A percentile compares a stretch with the other conserved stretches of the same genome.
phyloP scores from a whole-genome alignment of 805 yeast genomes.

The Pichia heedii region DNA sequence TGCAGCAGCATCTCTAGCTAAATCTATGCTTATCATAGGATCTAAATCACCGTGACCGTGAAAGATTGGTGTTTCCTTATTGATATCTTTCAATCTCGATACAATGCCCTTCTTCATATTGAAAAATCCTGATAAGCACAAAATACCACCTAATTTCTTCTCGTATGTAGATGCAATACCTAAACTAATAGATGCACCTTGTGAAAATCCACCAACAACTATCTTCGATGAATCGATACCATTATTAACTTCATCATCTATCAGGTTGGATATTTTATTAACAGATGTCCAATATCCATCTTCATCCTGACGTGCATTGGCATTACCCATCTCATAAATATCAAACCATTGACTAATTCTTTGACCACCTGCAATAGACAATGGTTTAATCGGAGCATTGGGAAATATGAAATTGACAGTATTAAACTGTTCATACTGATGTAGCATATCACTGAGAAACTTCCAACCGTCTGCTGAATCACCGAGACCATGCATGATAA shows the following conservation, averaged over 20 bases:
- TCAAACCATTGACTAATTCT: conserved; percentile 86
- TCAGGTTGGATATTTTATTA: conserved; percentile 34
- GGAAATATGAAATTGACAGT: conserved; percentile 79
- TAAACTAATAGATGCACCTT: conserved; percentile 78
- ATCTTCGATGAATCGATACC: conserved; percentile 58
- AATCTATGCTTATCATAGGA: conserved; percentile 43
- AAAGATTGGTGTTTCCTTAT: conserved; percentile 65
- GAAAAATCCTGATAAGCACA: conserved; percentile 71
- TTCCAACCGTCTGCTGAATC: conserved; percentile 89
- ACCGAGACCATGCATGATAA: conserved; percentile 85
- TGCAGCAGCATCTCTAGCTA: conserved; percentile 34
- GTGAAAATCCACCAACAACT: conserved; percentile 92
- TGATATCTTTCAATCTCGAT: conserved; percentile 27
- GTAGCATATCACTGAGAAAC: conserved; percentile 62
- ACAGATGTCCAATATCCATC: conserved; percentile 46
- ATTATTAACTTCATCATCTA: conserved; percentile 43
- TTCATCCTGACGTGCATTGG: conserved; percentile 38
- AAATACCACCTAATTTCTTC: conserved; percentile 65
- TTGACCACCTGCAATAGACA: conserved; percentile 59
- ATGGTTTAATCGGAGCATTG: conserved; percentile 69
- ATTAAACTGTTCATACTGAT: conserved; percentile 34
- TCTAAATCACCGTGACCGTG: conserved; percentile 85
- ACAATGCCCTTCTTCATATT: conserved; percentile 28
- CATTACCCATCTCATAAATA: conserved; percentile 45
- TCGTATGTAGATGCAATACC: conserved; percentile 49